Evolutionary conservation across 345 rosid genomes (phyloP), one percentile per base, ranked within the genome.

Genomic region (Streptanthus diversifolius): DNA sequence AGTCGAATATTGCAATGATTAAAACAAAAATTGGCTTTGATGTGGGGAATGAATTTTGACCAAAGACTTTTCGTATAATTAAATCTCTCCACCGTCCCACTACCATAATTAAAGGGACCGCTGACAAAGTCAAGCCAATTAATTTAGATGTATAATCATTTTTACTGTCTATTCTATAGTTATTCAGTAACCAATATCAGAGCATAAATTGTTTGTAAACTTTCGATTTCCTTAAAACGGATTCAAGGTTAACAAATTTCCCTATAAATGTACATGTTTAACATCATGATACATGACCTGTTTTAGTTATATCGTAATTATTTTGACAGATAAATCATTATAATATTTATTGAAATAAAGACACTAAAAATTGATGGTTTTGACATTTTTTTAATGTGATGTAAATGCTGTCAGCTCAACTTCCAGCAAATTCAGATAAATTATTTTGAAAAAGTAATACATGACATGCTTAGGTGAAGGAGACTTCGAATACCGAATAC

Each of bases 1-100:
- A 54, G 74, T 66, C 67, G 41, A 70, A 62, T 25, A 51, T 68
- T 15, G 67, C 47, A n/a, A 80, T 78, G 72, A 80, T 80, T 71
- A 61, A 68, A 40, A 65, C 68, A 6, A 40, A 64, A 60, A 36
- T 33, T 72, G 65, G 75, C 72, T 67, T 63, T 66, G 76, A 63
- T 77, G 65, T 68, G 68, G 54, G 56, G 71, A 68, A 54, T 10
- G 29, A 72, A 66, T 71, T 63, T 72, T 59, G 73, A 77, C 77
- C 80, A 58, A 48, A 54, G 68, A 77, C 76, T 70, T 70, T 76
- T 63, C 21, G 19, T 36, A 19, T 63, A 69, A 63, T 21, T 60
- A 52, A 52, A 68, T 51, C 56, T 22, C 48, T 59, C 69, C 68
- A 75, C 69, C 73, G 68, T 54, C 48, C 71, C 79, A 76, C 70